Conservation (phyloP, 2,329 filamentous ascomycete genomes). For the Colletotrichum simmondsii region DNA sequence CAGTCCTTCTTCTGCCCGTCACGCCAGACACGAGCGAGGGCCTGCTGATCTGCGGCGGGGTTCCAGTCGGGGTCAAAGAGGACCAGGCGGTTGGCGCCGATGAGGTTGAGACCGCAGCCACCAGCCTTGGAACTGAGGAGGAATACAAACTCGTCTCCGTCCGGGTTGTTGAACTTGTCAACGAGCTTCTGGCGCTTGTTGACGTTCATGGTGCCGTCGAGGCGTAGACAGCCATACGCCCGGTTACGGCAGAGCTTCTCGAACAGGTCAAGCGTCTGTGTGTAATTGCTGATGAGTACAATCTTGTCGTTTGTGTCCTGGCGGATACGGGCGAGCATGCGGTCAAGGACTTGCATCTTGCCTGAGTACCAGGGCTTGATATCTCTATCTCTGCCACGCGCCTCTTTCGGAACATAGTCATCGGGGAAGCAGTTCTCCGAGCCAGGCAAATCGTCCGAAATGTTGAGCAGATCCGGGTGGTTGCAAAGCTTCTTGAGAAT, state of each 20-base stretch:
- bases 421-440: slow-evolving; percentile 84
- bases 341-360: slow-evolving; percentile 98
- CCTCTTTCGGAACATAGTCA: slow-evolving; percentile 89
- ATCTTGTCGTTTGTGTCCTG: slow-evolving; percentile 99
- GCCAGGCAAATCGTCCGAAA: slow-evolving; percentile 86
- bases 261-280: slow-evolving; percentile 93
- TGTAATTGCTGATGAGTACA: slow-evolving; percentile 98
- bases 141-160: slow-evolving; percentile 92
- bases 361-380: slow-evolving; percentile 96
- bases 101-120: slow-evolving; percentile 94
- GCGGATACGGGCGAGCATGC: slow-evolving; percentile 95
- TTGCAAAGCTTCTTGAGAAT: slow-evolving; percentile 99
- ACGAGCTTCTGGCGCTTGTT: slow-evolving; percentile 97
- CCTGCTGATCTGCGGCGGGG: slow-evolving; percentile 96
- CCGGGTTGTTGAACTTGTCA: slow-evolving; percentile 95
- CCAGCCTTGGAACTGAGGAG: slow-evolving; percentile 97
- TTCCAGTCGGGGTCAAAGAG: slow-evolving; percentile 99
- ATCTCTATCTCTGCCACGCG: slow-evolving; percentile 89
- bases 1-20: slow-evolving; percentile 99
- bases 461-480: slow-evolving; percentile 90
- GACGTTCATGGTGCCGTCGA: slow-evolving; percentile 98
- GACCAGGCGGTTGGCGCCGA: slow-evolving; percentile 92
- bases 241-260: slow-evolving; percentile 88
- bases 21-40: slow-evolving; percentile 96
- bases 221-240: slow-evolving; percentile 84